Conservation (phyloP, 2,329 filamentous ascomycete species). For the Gnomoniopsis smithogilvyi region DNA sequence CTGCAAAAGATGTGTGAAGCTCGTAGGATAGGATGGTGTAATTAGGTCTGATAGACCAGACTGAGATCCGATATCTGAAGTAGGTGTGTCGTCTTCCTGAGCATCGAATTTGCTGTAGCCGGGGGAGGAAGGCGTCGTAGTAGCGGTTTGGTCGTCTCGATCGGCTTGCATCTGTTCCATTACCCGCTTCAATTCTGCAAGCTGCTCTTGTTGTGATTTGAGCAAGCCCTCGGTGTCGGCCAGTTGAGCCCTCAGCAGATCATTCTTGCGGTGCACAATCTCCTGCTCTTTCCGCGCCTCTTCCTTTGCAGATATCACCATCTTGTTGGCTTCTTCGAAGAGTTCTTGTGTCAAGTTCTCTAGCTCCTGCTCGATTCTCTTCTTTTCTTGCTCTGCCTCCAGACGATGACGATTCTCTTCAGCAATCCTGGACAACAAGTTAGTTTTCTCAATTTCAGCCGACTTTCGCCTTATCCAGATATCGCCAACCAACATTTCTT, state of each 20-base stretch:
- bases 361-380: slow-evolving; percentile 85
- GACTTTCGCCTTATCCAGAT: slow-evolving; percentile 72
- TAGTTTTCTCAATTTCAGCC: slow-evolving; percentile 68
- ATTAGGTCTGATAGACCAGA: slow-evolving; percentile 40
- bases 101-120: slow-evolving; percentile 67
- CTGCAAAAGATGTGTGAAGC: slow-evolving; percentile 79
- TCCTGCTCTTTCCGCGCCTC: slow-evolving; percentile 85
- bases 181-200: slow-evolving; percentile 85
- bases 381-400: slow-evolving; percentile 74
- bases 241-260: slow-evolving; percentile 81
- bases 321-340: slow-evolving; percentile 98
- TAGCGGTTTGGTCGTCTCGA: slow-evolving; percentile 66
- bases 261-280: slow-evolving; percentile 75
- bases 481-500: slow-evolving; percentile 70
- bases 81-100: slow-evolving; percentile 41
- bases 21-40: slow-evolving; percentile 58
- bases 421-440: slow-evolving; percentile 53
- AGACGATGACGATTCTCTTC: slow-evolving; percentile 65
- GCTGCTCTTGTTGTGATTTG: slow-evolving; percentile 87
- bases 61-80: slow-evolving; percentile 33
- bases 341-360: slow-evolving; percentile 86
- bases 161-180: slow-evolving; percentile 82
- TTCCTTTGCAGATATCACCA: slow-evolving; percentile 90
- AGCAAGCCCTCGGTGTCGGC: slow-evolving; percentile 83
- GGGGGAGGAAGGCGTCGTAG: slow-evolving; percentile 81